Evolutionary conservation across 1,284 basidiomycete genomes (phyloP), one percentile per base, ranked within the genome.

Genomic region (Irpex sp.): DNA sequence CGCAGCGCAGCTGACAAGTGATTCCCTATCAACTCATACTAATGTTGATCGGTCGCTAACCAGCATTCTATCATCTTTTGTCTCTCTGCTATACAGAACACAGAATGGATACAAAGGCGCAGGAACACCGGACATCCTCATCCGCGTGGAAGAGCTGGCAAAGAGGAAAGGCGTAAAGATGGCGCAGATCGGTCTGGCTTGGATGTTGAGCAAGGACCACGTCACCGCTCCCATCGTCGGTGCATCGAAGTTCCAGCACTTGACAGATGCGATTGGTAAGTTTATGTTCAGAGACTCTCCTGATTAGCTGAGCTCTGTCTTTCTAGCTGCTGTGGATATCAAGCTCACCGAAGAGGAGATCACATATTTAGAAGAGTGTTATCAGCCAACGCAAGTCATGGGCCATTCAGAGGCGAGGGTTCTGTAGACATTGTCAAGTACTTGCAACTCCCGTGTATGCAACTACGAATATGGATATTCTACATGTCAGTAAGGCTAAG

Each of bases 121-220:
- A 11, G 40, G 40, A 9, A 44, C 40, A 9, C 40, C 40, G 57
- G 36, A 17, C n/a, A 59, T 49, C 26, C 13, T 40, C 34, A 5
- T 13, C 59, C 79, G 80, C 11, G 79, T 86, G 31, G 81, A 84
- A 66, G 79, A 83, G 64, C 64, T 87, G 31, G 82, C 85, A 9
- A 81, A 80, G 66, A 83, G 83, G 69, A 75, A 73, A 58, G 79
- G 77, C 0, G 68, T 82, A 57, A 78, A 76, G 64, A 88, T 88
- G 85, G 82, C 84, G 0, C 84, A 87, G 68, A 75, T 87, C 38
- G 76, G 80, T 3, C 65, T 84, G 5, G 85, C 84, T 9, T 88
- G 85, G 85, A 69, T 73, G 4, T 61, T 84, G 40, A 15, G 66
- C 8, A 69, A 67, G 62, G 71, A 75, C 75, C 79, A 72, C 49